Base-by-base conservation (phyloP, 2,329 filamentous ascomycete genomes). In the Sordariomycetes sp. region DNA sequence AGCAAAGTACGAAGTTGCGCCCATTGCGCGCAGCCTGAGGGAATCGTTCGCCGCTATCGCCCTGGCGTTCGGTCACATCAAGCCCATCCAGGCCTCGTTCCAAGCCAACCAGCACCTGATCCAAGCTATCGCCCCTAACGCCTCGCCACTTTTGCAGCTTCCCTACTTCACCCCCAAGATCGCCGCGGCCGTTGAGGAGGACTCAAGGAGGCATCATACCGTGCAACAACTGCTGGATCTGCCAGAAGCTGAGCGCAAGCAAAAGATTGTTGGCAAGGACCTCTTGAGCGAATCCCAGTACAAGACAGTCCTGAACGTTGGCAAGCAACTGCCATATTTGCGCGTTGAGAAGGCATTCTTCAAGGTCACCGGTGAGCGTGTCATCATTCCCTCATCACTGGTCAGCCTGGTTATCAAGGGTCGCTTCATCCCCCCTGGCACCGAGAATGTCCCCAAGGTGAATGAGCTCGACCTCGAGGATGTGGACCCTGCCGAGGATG, bases 401-500 rank as follows among this genome's bases (percentile, higher is more conserved):
- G 90, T 96, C 16, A 90, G 88, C 41, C 80, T 98, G 20, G 86
- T 98, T 33, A 78, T 98, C 54, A 98, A 98, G 67, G 87, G 84
- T 21, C 86, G 92, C 36, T 83, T 96, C 52, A 79, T 96, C 31
- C 92, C 92, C 6, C 88, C 92, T 4, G 90, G 88, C 30, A 81
- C 76, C 43, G 72, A 74, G 17, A 69, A 82, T 34, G 68, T 94
- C 6, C 87, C 92, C 5, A 66, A 73, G 27, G 68, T 94, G 40
- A 73, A 86, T 43, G 77, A 84, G 39, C 61, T 77, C 28, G 90
- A 96, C 44, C 76, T 90, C 8, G 80, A 93, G 49, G 92, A 98
- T 51, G 68, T 90, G 35, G 92, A 98, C 53, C 84, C 90, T 6
- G 86, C 88, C 32, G 92, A 96, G 62, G 87, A 86, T 46, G 92